phyloP scores from a whole-genome alignment of 225 moss, liverwort and hornwort species.

The Rhytidiadelphus loreus region DNA sequence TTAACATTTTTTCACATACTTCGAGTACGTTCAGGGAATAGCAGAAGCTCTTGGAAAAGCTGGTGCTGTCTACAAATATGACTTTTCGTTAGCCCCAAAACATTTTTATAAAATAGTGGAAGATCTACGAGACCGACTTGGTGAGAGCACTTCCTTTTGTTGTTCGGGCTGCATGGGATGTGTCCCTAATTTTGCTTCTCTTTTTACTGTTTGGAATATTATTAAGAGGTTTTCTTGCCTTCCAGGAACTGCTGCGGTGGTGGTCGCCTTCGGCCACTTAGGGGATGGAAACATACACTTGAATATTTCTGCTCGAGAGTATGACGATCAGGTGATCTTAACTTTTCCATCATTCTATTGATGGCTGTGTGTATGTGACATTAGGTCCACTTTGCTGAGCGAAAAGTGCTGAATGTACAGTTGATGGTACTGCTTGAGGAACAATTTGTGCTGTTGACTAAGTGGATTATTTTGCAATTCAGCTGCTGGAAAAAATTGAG shows the following conservation, averaged over 20 bases:
- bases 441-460: neutral
- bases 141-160: slow-evolving; percentile 29
- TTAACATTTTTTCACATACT: neutral
- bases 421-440: neutral
- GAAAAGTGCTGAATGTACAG: neutral
- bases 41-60: slow-evolving; percentile 73
- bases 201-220: neutral
- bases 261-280: slow-evolving; percentile 75
- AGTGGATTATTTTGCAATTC: slow-evolving; percentile 8
- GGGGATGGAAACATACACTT: slow-evolving; percentile 96
- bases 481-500: slow-evolving; percentile 75
- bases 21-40: slow-evolving; percentile 54
- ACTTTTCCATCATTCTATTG: neutral
- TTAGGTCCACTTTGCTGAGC: neutral
- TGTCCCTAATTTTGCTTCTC: neutral
- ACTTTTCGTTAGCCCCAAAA: slow-evolving; percentile 62
- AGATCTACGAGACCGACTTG: slow-evolving; percentile 60
- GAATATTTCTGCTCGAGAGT: slow-evolving; percentile 76
- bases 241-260: slow-evolving; percentile 56
- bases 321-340: slow-evolving; percentile 46
- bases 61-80: slow-evolving; percentile 90
- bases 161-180: neutral
- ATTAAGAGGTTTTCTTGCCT: neutral
- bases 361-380: neutral
- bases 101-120: slow-evolving; percentile 72